phyloP scores from a whole-genome alignment of 805 yeast genomes.

The Metschnikowia drakensbergensis region DNA sequence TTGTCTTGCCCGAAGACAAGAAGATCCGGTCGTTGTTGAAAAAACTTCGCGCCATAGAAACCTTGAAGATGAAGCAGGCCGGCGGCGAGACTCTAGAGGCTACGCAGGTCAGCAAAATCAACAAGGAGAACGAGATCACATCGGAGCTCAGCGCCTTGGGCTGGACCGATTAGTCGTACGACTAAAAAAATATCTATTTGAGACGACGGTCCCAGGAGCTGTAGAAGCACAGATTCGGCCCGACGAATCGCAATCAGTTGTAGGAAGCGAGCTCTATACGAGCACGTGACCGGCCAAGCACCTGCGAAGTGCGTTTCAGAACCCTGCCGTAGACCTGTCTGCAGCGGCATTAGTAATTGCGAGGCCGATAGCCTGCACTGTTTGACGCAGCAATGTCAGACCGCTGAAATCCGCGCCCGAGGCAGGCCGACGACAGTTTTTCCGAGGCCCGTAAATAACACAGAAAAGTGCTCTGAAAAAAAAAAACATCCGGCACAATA shows the following conservation, averaged over 20 bases:
- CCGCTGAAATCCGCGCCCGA: neutral
- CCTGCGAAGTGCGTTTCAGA: neutral
- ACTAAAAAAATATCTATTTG: neutral
- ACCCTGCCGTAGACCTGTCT: neutral
- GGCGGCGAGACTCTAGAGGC: conserved; percentile 83
- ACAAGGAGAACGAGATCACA: conserved; percentile 79
- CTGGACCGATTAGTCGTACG: conserved; percentile 38
- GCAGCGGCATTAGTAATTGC: neutral
- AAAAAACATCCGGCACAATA: too few relatives aligned
- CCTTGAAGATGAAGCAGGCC: conserved; percentile 78
- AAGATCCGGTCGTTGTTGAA: conserved; percentile 85
- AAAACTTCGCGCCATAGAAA: conserved; percentile 93
- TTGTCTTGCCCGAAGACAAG: conserved; percentile 79
- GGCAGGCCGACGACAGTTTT: neutral
- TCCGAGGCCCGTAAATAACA: too few relatives aligned
- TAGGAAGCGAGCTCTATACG: neutral
- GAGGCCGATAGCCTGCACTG: neutral
- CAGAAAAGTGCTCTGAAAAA: too few relatives aligned
- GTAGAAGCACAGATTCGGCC: too few relatives aligned
- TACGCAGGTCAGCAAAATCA: conserved; percentile 86
- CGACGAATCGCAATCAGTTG: too few relatives aligned
- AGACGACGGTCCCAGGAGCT: too few relatives aligned
- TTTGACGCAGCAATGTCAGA: conserved; percentile 2
- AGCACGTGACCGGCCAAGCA: neutral
- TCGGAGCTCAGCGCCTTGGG: conserved; percentile 73